Evolutionary conservation across 2,329 filamentous ascomycete genomes (phyloP).

Genomic region (Cercospora sp.): DNA sequence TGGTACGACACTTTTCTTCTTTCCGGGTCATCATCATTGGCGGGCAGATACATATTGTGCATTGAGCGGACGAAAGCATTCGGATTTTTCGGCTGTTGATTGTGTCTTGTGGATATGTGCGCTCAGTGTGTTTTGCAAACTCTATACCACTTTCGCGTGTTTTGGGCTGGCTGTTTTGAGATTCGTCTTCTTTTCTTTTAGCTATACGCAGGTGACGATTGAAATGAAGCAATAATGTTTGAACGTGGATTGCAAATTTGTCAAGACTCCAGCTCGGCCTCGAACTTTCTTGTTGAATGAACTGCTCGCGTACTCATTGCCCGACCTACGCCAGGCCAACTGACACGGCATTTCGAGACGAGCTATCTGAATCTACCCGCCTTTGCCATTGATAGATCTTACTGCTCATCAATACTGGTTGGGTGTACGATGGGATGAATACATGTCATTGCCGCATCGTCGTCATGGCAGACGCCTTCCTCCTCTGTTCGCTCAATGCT

Average conservation of each 20-base stretch:
- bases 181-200: neutral
- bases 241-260: neutral
- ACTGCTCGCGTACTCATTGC: neutral
- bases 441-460: neutral
- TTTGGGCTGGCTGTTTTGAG: neutral
- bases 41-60: constrained; percentile 9
- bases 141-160: constrained; percentile 21
- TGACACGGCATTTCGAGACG: neutral
- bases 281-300: neutral
- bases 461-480: neutral
- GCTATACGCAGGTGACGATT: neutral
- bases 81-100: constrained; percentile 6
- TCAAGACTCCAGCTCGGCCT: neutral
- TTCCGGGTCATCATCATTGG: constrained; percentile 8
- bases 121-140: constrained; percentile 8
- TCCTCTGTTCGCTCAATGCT: neutral
- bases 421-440: neutral
- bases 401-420: neutral
- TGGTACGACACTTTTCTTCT: neutral
- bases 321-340: neutral
- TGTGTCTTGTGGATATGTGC: constrained; percentile 5
- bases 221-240: neutral
- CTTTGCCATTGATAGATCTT: neutral
- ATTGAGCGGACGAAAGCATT: constrained; percentile 12
- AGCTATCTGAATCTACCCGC: neutral